Base-by-base conservation (phyloP, 352 stramenopile genomes). In the Globisporangium cylindrosporum region DNA sequence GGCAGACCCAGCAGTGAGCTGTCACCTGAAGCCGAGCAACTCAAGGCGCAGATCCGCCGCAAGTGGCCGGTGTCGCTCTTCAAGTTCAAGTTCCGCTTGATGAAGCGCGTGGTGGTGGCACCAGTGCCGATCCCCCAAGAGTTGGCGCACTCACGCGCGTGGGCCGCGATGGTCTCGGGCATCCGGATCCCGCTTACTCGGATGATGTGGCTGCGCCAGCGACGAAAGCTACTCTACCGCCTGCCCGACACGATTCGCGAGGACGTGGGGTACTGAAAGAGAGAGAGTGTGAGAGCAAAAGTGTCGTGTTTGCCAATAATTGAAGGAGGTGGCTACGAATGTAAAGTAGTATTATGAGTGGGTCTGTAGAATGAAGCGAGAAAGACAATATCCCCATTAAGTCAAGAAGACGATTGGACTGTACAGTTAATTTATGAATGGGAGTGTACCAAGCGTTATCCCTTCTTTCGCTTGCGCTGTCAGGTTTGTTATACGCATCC, bases 131-230 rank as follows among this genome's bases (percentile, higher is more conserved):
- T 88, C 36, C 76, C 78, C 8, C 46, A 62, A 9, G 72, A 82
- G 51, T 65, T 88, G 34, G 57, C 46, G 55, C 62, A 65, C 57
- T 73, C 67, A 67, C 75, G 66, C 66, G 78, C 62, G 64, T 82
- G 34, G 75, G 54, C 60, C 68, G 75, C 68, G 69, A 66, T 84
- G 63, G 80, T 88, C n/a, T 80, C 74, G 6, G 76, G 80, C 36
- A 72, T 59, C 56, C 79, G 80, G 61, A 82, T 86, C 61, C 78
- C 78, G 60, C 74, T 86, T 68, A 88, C 80, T 15, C 73, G 72
- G 56, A 68, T 62, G 68, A 88, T 88, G 80, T 79, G 65, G 64
- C 64, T 58, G 65, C 74, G 77, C 15, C 76, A 75, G 51, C 65
- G 65, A 12, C 72, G 69, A 54, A 73, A 73, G 61, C 57, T 74